These are phyloP conservation scores for Trypanosoma congolense DNA, from an alignment of 208 protist species.

Conservation along the genomic window DNA sequence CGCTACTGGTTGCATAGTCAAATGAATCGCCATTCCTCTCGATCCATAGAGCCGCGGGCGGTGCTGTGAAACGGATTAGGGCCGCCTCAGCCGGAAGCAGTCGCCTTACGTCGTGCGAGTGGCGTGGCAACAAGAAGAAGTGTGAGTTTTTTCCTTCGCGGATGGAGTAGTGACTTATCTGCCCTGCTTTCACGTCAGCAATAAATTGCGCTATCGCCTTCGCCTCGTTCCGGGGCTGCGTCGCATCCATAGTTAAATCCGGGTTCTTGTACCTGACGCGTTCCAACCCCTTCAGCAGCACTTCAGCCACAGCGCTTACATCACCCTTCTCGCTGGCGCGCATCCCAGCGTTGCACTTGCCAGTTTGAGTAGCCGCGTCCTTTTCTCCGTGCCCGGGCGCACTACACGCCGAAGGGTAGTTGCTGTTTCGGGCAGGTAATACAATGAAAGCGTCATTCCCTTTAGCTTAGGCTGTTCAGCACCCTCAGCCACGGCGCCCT, in stretches of 20 bases:
- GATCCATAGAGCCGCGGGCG: constrained; percentile 63
- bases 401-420: constrained; percentile 14
- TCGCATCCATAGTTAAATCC: neutral
- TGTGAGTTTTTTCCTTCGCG: constrained; percentile 15
- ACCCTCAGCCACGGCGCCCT: neutral
- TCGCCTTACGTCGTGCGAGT: constrained; percentile 71
- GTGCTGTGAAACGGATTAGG: constrained; percentile 56
- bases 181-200: neutral
- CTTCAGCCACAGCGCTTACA: constrained; percentile 1
- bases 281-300: constrained; percentile 8
- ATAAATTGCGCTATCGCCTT: constrained; percentile 24
- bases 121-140: constrained; percentile 62
- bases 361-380: too few relatives aligned
- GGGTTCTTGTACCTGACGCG: neutral
- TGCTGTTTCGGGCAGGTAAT: constrained; percentile 26
- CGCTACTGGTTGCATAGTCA: too few relatives aligned
- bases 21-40: constrained; percentile 54
- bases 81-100: constrained; percentile 35
- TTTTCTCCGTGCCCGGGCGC: constrained; percentile 4
- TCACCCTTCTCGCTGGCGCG: neutral
- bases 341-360: too few relatives aligned
- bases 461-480: constrained; percentile 7
- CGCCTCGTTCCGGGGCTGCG: constrained; percentile 15
- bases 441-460: constrained; percentile 6
- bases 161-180: neutral